Evolutionary conservation across 164 flowering plant genomes (phyloP).

Genomic region (Piper betle): DNA sequence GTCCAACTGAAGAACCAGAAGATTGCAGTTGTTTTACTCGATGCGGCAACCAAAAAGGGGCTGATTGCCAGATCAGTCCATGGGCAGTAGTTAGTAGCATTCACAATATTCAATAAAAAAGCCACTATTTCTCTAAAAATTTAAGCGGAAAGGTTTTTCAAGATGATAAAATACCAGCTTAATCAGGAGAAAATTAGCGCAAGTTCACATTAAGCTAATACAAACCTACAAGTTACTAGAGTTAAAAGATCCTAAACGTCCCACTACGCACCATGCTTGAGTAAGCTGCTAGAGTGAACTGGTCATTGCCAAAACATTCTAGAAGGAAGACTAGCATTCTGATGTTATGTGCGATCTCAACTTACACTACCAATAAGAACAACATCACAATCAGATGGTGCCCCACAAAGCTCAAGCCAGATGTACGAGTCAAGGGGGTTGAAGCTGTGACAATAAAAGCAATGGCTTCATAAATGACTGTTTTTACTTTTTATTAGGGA

Average conservation of each 20-base stretch:
- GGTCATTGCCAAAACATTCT: not conserved
- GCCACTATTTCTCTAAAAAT: not conserved
- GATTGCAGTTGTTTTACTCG: not conserved
- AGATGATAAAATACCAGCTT: not conserved
- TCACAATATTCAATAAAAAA: not conserved
- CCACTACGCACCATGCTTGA: constrained; percentile 93
- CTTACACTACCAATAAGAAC: constrained; percentile 85
- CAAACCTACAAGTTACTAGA: constrained; percentile 78
- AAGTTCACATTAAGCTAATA: too few species aligned
- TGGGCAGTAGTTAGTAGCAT: not conserved
- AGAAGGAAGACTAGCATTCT: not conserved
- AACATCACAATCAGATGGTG: constrained; percentile 85
- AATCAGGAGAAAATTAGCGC: not conserved
- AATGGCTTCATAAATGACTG: constrained; percentile 1
- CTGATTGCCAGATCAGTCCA: not conserved
- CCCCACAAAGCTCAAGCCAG: constrained; percentile 84
- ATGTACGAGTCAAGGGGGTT: constrained; percentile 70
- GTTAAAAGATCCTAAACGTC: constrained; percentile 81
- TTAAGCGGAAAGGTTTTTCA: not conserved
- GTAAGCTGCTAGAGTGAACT: constrained; percentile 41
- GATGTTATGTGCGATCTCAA: not conserved
- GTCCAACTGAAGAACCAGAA: not conserved
- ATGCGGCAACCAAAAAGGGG: not conserved
- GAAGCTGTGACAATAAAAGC: constrained; percentile 37
- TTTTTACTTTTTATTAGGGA: too few species aligned